A percentile compares a stretch with the other conserved stretches of the same genome.
phyloP scores from a whole-genome alignment of 352 stramenopile genomes.

The Thalassiosira livingstoniorum region DNA sequence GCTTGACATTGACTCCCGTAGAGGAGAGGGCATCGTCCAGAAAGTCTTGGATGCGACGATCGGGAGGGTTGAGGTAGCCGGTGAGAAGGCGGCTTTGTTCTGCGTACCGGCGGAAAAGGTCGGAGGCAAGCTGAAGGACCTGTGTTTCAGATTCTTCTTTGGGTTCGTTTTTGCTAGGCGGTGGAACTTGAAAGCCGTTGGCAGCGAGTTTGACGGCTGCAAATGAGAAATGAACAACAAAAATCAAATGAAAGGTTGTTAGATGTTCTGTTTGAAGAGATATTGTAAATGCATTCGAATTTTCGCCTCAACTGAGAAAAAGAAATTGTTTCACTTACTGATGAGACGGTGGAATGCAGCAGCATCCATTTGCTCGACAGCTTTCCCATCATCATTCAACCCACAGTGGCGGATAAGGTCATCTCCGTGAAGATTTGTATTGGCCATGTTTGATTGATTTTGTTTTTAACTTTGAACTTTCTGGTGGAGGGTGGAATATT shows the following conservation, averaged over 20 bases:
- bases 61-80: conserved; percentile 54
- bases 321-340: conserved; percentile 12
- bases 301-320: not conserved
- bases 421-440: conserved; percentile 49
- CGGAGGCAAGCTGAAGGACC: conserved; percentile 60
- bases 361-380: conserved; percentile 51
- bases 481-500: too few relatives aligned
- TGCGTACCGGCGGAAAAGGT: conserved; percentile 64
- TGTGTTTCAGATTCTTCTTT: conserved; percentile 57
- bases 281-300: not conserved
- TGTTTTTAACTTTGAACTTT: too few relatives aligned
- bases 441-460: conserved; percentile 36
- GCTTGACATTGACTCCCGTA: conserved; percentile 50
- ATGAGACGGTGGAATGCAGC: conserved; percentile 57
- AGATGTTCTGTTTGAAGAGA: not conserved
- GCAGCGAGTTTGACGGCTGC: conserved; percentile 63
- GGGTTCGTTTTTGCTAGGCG: conserved; percentile 21
- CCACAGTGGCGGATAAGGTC: conserved; percentile 67
- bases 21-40: conserved; percentile 58
- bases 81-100: conserved; percentile 66
- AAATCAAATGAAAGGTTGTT: not conserved
- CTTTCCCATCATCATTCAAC: conserved; percentile 57
- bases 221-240: not conserved
- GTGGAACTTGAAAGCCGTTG: conserved; percentile 59
- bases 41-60: conserved; percentile 67